Base-by-base conservation (phyloP, 371 early-diverging fungal species). In the Thermomucor indicae-seudaticae region DNA sequence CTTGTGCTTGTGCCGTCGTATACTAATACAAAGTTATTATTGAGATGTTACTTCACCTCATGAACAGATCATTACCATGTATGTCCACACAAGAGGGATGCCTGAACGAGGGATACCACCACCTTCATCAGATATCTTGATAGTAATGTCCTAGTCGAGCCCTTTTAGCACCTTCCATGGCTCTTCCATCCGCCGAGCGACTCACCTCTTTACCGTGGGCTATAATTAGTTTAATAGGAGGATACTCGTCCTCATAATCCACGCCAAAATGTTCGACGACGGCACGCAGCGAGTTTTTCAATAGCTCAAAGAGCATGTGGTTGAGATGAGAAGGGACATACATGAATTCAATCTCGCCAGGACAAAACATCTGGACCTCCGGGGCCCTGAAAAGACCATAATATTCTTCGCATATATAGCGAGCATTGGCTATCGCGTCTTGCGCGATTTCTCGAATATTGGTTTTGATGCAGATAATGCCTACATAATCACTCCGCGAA, bases 251-350 rank as follows among this genome's bases (percentile, higher is more conserved):
- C 11, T 84, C 86, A 49, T 72, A 70, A 51, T 95, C 95, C 30
- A 81, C 67, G 17, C 96, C 96, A 60, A 85, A 89, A 38, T 85
- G 75, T 69, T 97, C 98, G 14, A 97, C 95, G 4, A 95, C 91
- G 16, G 98, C 98, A 45, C 98, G 88, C 49, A 97, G 76, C 31
- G 91, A 90, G 77, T 97, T 97, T 70, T 97, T 97, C 30, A 97
- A 70, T 49, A 97, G 75, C 76, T 97, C 98, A 77, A 97, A 97
- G n/a, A 97, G 65, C 96, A 96, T 95, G 70, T 97, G 98, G 64
- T 92, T 94, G 65, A 97, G 76, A 74, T 96, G 96, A 16, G 88
- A 86, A 8, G 97, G 97, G 34, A 96, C 93, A 65, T 97, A 97
- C 91, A 93, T 95, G 61, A 97, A 97, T 57, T 93, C 88, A 25